A percentile compares a stretch with the other conserved stretches of the same genome.
Conservation (phyloP, 495 filamentous ascomycete species). For the Xylaria flabelliformis region DNA sequence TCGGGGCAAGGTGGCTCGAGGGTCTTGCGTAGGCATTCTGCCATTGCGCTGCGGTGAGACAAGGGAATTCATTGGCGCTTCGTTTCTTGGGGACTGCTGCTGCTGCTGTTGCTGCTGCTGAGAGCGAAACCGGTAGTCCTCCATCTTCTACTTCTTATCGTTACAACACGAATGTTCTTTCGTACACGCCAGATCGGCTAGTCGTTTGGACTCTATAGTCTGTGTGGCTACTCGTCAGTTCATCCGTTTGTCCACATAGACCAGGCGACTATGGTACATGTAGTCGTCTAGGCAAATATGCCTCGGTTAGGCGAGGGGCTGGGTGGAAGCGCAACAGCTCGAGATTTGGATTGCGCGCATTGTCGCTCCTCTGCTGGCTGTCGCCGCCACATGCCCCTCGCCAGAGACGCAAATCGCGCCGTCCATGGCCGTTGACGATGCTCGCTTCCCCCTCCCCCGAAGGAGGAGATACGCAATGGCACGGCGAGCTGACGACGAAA, state of each 20-base stretch:
- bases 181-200: conserved; percentile 54
- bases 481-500: not conserved
- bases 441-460: not conserved
- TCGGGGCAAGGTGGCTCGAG: conserved; percentile 77
- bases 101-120: conserved; percentile 62
- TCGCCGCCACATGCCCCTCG: not conserved
- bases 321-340: conserved; percentile 9
- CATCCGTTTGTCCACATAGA: not conserved
- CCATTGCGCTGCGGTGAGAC: conserved; percentile 72
- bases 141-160: conserved; percentile 52
- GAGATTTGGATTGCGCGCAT: not conserved
- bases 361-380: not conserved
- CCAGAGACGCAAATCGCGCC: conserved; percentile 22
- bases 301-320: conserved; percentile 8
- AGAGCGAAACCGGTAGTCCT: conserved; percentile 79
- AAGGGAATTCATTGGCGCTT: conserved; percentile 73
- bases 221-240: conserved; percentile 30
- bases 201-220: conserved; percentile 45
- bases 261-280: not conserved
- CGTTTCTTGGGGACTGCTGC: conserved; percentile 68
- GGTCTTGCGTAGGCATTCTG: conserved; percentile 66
- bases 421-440: conserved; percentile 1
- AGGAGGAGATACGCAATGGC: conserved; percentile 9
- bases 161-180: conserved; percentile 50
- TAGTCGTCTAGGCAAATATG: not conserved